A percentile compares a stretch with the other conserved stretches of the same genome.
These are phyloP conservation scores for Chrysoporthe deuterocubensis DNA, from an alignment of 2,329 filamentous ascomycete species.

Conservation along the genomic window DNA sequence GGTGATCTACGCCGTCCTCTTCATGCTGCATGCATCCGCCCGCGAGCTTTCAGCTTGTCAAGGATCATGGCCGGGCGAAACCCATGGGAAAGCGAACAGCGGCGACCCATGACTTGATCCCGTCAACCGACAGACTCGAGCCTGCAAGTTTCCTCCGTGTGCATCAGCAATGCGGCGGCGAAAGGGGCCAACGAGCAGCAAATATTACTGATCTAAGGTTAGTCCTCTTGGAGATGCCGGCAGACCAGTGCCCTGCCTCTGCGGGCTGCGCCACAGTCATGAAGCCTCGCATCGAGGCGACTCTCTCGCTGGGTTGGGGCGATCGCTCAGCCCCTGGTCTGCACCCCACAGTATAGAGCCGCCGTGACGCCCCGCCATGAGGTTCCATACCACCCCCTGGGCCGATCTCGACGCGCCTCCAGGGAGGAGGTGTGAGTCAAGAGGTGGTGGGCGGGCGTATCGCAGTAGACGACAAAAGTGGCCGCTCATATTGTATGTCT, in stretches of 20 bases:
- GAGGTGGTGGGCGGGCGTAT: neutral
- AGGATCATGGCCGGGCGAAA: slow-evolving; percentile 23
- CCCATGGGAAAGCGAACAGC: neutral
- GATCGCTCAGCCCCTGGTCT: slow-evolving; percentile 10
- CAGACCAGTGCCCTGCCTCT: neutral
- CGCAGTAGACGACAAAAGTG: neutral
- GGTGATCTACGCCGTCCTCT: slow-evolving; percentile 24
- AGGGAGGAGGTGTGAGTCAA: slow-evolving; percentile 4
- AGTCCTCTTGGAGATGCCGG: slow-evolving; percentile 3
- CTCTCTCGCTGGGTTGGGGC: neutral
- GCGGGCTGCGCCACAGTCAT: slow-evolving; percentile 22
- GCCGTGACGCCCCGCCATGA: slow-evolving; percentile 23
- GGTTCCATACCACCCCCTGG: slow-evolving; percentile 7
- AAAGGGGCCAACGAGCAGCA: neutral
- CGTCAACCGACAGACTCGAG: slow-evolving; percentile 9
- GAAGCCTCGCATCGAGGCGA: slow-evolving; percentile 1
- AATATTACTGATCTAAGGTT: neutral
- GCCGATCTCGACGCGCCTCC: slow-evolving; percentile 27
- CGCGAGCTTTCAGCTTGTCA: slow-evolving; percentile 28
- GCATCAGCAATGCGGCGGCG: slow-evolving; percentile 7
- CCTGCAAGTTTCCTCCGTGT: slow-evolving; percentile 6
- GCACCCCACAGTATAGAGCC: slow-evolving; percentile 28
- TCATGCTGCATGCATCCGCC: slow-evolving; percentile 17
- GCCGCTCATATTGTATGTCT: neutral
- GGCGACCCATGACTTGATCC: neutral